A percentile compares a stretch with the other conserved stretches of the same genome.
Conservation (phyloP, 768 basidiomycete genomes). For the Suillus alpinus region DNA sequence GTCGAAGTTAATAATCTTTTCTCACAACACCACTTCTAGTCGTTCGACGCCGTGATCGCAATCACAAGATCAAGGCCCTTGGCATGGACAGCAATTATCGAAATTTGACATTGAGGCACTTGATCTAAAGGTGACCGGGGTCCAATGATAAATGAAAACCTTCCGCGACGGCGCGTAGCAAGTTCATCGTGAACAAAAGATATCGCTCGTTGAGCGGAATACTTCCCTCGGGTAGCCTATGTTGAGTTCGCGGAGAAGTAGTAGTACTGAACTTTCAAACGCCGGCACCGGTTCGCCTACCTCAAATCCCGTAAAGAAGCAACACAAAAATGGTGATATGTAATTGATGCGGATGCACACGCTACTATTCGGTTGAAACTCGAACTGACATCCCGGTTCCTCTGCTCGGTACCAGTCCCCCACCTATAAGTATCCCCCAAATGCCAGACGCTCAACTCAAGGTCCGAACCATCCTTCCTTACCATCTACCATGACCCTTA, state of each 20-base stretch:
- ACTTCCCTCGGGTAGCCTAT: too few species aligned
- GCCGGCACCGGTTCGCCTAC: neutral
- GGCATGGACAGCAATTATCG: too few species aligned
- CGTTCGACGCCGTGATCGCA: too few species aligned
- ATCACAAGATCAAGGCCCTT: too few species aligned
- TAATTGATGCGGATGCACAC: neutral
- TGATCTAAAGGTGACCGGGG: neutral
- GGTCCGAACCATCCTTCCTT: too few species aligned
- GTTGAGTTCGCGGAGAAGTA: neutral
- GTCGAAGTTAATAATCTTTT: too few species aligned
- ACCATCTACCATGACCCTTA: conserved; percentile 24
- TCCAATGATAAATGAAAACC: neutral
- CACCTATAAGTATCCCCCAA: conserved; percentile 25
- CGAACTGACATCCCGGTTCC: neutral
- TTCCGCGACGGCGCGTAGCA: neutral
- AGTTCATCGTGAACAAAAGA: neutral
- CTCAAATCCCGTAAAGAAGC: neutral
- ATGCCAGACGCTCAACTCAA: neutral
- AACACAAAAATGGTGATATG: neutral
- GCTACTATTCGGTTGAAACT: neutral
- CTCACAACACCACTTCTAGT: too few species aligned
- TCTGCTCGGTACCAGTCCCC: conserved; percentile 15
- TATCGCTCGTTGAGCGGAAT: neutral
- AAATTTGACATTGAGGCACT: too few species aligned
- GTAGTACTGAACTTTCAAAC: neutral